phyloP scores from a whole-genome alignment of 768 basidiomycete species.

The Phylloporus sp. region DNA sequence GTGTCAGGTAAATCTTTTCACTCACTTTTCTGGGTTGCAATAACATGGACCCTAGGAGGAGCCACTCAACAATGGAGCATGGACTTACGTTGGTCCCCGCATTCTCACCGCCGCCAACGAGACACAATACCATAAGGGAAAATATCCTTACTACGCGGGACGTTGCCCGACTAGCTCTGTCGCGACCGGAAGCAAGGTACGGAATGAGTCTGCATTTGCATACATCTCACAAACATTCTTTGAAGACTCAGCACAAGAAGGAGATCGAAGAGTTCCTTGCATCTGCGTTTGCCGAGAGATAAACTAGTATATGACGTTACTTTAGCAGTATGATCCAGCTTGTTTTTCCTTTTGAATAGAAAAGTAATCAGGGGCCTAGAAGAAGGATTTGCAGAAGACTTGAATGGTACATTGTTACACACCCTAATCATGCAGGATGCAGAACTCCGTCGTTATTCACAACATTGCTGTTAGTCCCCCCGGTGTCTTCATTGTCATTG shows the following conservation, averaged over 20 bases:
- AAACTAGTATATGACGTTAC: neutral
- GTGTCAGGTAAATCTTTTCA: constrained; percentile 61
- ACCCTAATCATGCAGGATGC: constrained; percentile 34
- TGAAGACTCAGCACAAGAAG: constrained; percentile 77
- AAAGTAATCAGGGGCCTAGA: neutral
- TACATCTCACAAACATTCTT: neutral
- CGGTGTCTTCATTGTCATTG: constrained; percentile 21
- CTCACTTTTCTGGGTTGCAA: neutral
- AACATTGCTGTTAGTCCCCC: constrained; percentile 35
- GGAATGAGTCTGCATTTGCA: constrained; percentile 2
- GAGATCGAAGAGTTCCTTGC: constrained; percentile 76
- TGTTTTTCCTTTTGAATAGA: constrained; percentile 4
- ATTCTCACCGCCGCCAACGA: constrained; percentile 90
- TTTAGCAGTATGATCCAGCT: neutral
- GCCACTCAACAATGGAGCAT: constrained; percentile 94
- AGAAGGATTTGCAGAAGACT: no score
- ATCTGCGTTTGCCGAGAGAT: constrained; percentile 46
- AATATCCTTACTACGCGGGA: constrained; percentile 89
- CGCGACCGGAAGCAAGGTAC: constrained; percentile 86
- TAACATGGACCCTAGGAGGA: constrained; percentile 56
- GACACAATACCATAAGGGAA: constrained; percentile 86
- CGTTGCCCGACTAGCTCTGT: constrained; percentile 89
- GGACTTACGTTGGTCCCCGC: constrained; percentile 93
- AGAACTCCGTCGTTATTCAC: constrained; percentile 62
- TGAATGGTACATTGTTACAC: no score